Evolutionary conservation across 23 red algal species (phyloP).

Genomic region (Gracilaria domingensis): DNA sequence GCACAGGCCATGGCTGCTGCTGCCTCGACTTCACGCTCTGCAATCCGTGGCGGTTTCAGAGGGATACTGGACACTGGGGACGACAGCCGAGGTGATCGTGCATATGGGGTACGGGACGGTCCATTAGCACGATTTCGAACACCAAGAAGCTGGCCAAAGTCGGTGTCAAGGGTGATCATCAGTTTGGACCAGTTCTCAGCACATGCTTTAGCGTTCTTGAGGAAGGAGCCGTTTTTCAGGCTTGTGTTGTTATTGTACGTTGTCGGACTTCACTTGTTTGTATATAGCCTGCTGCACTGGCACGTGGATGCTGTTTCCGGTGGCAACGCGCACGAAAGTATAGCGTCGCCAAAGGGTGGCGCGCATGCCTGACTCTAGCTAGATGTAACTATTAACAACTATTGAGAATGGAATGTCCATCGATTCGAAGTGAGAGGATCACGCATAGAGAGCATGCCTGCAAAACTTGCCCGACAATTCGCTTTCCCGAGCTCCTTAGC

Average conservation of each 20-base stretch:
- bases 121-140: constrained; percentile 75
- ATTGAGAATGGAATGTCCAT: constrained; percentile 26
- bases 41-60: constrained; percentile 61
- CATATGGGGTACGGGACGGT: constrained; percentile 68
- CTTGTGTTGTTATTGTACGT: constrained; percentile 71
- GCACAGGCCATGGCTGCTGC: constrained; percentile 81
- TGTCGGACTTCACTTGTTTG: constrained; percentile 70
- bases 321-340: constrained; percentile 33
- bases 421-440: constrained; percentile 40
- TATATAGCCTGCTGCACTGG: constrained; percentile 84
- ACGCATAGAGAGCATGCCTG: constrained; percentile 33
- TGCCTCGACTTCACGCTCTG: constrained; percentile 44
- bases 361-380: background rate
- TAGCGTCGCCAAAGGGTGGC: constrained; percentile 27
- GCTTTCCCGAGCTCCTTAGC: constrained; percentile 78
- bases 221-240: constrained; percentile 76
- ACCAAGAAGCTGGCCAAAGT: constrained; percentile 56
- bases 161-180: constrained; percentile 29
- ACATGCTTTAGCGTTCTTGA: constrained; percentile 61
- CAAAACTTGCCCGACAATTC: constrained; percentile 45
- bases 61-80: constrained; percentile 55
- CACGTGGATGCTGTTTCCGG: constrained; percentile 67
- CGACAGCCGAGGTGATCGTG: constrained; percentile 55
- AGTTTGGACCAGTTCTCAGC: constrained; percentile 67
- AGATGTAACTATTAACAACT: background rate